Evolutionary conservation across 1,284 basidiomycete genomes (phyloP).

Genomic region (Ceratobasidium sp.): DNA sequence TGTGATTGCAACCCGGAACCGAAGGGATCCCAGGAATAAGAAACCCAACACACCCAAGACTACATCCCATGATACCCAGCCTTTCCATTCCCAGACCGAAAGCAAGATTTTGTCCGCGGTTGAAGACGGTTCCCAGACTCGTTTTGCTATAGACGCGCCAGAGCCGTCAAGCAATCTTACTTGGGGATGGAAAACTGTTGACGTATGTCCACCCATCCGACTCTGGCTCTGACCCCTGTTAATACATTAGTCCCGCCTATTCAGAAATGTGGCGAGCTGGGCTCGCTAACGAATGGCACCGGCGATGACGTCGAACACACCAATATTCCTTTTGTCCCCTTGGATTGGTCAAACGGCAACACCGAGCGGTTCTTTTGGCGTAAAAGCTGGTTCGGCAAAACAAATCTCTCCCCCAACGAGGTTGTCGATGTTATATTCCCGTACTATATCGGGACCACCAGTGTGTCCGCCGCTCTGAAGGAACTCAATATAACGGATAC

Average conservation of each 20-base stretch:
- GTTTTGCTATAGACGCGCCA: no score
- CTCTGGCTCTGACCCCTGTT: not conserved
- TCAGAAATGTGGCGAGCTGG: not conserved
- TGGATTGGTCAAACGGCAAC: not conserved
- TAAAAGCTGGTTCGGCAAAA: not conserved
- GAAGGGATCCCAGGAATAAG: no score
- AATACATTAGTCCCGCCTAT: no score
- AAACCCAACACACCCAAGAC: no score
- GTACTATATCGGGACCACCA: not conserved
- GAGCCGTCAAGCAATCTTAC: no score
- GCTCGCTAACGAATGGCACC: not conserved
- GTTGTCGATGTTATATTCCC: not conserved
- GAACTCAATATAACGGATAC: slow-evolving; percentile 1
- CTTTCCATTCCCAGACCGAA: no score
- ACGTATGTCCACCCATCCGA: not conserved
- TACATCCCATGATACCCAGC: no score
- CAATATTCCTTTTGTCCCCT: not conserved
- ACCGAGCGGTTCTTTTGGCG: slow-evolving; percentile 4
- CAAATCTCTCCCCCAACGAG: not conserved
- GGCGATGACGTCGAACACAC: slow-evolving; percentile 1
- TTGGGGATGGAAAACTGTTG: not conserved
- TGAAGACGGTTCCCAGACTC: no score
- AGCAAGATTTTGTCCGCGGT: no score
- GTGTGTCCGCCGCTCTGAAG: not conserved
- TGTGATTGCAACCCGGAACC: no score